Percentiles rank a stretch among this genome's conserved stretches.
Conservation (phyloP, 2,329 filamentous ascomycete species). For the Fusarium buxicola region DNA sequence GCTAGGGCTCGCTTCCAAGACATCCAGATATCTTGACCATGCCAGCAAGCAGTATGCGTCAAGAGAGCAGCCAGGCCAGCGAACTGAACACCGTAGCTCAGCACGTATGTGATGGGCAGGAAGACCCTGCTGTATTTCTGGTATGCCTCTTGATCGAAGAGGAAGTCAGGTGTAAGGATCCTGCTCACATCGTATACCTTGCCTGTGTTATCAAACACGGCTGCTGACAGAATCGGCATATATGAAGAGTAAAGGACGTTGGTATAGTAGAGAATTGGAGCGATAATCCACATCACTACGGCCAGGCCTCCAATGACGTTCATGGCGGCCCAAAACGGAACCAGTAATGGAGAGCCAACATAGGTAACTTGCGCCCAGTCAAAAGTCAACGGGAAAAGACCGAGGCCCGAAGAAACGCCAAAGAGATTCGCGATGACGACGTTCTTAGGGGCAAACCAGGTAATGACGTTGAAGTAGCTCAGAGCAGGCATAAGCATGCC, state of each 20-base stretch:
- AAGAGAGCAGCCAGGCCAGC: conserved; percentile 82
- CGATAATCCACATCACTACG: conserved; percentile 86
- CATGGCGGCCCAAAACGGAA: conserved; percentile 87
- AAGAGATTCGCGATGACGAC: conserved; percentile 90
- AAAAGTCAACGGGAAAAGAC: conserved; percentile 86
- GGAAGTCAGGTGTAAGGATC: conserved; percentile 80
- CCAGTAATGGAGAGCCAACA: conserved; percentile 85
- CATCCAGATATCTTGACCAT: conserved; percentile 82
- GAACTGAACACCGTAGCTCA: conserved; percentile 89
- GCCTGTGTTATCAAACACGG: conserved; percentile 88
- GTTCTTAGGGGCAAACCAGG: conserved; percentile 88
- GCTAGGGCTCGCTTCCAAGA: conserved; percentile 78
- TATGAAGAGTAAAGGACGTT: conserved; percentile 85
- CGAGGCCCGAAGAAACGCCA: conserved; percentile 85
- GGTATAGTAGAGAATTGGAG: conserved; percentile 82
- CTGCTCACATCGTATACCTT: conserved; percentile 83
- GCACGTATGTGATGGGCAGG: conserved; percentile 85
- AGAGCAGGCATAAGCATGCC: conserved; percentile 85
- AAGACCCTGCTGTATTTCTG: conserved; percentile 86
- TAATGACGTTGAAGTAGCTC: conserved; percentile 89
- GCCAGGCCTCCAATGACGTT: conserved; percentile 85
- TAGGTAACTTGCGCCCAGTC: conserved; percentile 93
- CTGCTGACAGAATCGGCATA: conserved; percentile 86
- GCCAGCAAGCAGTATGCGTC: conserved; percentile 86
- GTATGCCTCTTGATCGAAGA: conserved; percentile 83